Base-by-base conservation (phyloP, 345 rosid genomes). In the Iberis pinnata region DNA sequence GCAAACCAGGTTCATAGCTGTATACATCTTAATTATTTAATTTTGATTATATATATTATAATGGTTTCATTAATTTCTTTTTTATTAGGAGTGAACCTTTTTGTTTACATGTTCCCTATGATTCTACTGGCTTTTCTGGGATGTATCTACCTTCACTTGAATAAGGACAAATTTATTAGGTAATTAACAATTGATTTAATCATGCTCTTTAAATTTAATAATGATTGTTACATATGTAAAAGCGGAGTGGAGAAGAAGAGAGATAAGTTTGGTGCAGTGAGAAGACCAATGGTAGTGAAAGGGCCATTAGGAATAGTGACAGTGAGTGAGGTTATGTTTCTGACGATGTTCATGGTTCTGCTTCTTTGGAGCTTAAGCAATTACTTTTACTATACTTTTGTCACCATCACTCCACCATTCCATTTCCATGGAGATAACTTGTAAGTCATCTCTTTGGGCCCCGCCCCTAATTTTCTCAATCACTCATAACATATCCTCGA, bases 271-370 rank as follows among this genome's bases (percentile, higher is more conserved):
- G 33, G 26, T 63, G 58, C 53, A 12, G 18, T 66, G 79, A 81
- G 36, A 71, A 73, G 46, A 51, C 84, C 89, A 10, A 68, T 78
- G 78, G 33, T 86, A 4, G 82, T 78, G 50, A 89, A 73, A 37
- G 93, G 90, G 5, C 95, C 97, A 7, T 48, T 83, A 0, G 95
- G 97, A 59, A 81, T 89, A 43, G 90, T 86, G 37, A 74, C 93
- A 1, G 60, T 66, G 10, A 61, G 56, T 8, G 95, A 86, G 57
- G 13, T 83, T 1, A 49, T 68, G 5, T 77, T 89, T 70, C 69
- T 83, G 29, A n/a, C 61, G 35, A 83, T 83, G 95, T 78, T 89
- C 62, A 20, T 80, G 1, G 81, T 80, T 26, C 75, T 89, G 14
- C 64, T 86, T 33, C 50, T 74, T 39, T 89, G 95, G 97, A 71